Conservation (phyloP, 2,329 filamentous ascomycete genomes). For the Trichothecium roseum region DNA sequence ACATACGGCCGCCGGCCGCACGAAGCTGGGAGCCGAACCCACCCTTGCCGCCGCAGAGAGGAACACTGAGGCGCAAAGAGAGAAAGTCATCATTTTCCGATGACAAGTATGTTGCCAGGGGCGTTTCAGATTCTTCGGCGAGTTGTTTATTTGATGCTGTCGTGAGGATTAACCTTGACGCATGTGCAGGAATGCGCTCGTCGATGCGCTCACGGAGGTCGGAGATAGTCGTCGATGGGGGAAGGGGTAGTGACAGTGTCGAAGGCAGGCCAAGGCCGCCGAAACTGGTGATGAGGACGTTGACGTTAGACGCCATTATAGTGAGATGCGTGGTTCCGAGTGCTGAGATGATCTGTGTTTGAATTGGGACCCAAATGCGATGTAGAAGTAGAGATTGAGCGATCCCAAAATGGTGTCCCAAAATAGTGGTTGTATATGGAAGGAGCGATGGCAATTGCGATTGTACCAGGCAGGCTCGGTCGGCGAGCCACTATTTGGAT, state of each 20-base stretch:
- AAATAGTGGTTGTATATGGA: too few relatives aligned
- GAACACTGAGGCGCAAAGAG: constrained; percentile 68
- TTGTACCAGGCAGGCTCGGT: not conserved
- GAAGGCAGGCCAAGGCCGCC: constrained; percentile 71
- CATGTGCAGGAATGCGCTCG: constrained; percentile 47
- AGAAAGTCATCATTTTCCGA: constrained; percentile 56
- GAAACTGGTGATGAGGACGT: constrained; percentile 78
- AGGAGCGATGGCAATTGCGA: too few relatives aligned
- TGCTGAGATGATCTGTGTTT: too few relatives aligned
- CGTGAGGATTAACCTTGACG: constrained; percentile 62
- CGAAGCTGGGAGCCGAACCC: constrained; percentile 96
- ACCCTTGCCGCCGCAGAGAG: constrained; percentile 86
- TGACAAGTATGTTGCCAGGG: constrained; percentile 53
- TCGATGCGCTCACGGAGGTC: constrained; percentile 56
- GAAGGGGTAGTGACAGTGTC: constrained; percentile 70
- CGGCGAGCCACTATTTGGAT: constrained; percentile 1
- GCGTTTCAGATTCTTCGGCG: constrained; percentile 35
- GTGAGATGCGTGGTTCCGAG: too few relatives aligned
- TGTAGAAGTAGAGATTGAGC: too few relatives aligned
- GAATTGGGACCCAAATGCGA: too few relatives aligned
- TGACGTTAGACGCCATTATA: constrained; percentile 42
- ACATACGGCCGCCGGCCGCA: constrained; percentile 96
- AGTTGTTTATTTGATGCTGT: constrained; percentile 71
- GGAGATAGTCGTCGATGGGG: constrained; percentile 51
- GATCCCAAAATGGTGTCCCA: too few relatives aligned